Evolutionary conservation across 2,329 filamentous ascomycete species (phyloP), one percentile per base, ranked within the genome.

Genomic region (Sclerotinia glacialis): DNA sequence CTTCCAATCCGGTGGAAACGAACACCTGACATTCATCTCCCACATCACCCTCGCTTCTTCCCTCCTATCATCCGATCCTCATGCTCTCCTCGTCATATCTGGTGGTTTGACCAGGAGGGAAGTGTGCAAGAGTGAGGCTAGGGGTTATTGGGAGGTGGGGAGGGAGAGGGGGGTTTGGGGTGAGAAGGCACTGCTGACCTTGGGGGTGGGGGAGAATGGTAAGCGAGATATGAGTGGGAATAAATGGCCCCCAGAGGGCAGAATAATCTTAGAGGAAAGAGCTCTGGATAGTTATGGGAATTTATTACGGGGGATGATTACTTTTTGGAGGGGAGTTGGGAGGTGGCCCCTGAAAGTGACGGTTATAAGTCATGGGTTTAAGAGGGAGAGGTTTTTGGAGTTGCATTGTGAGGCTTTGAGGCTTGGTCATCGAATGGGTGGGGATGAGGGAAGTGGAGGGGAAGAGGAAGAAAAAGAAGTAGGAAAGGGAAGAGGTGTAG

Each of bases 271-370:
- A 2, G 93, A 97, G 74, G 83, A 88, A 11, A 82, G 85, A 65
- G 92, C 93, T 0, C 86, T 94, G 1, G 93, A 97, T 77, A 94
- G 90, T 1, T 94, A 92, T 74, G 89, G 93, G 75, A 97, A 97
- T 75, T 79, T 97, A 6, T 78, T 96, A 21, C 93, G 93, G 76
- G 89, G 89, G 16, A 80, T 96, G 3, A 14, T 75, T 1, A 16
- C 44, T 2, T 76, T 75, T 64, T 70, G 69, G 68, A 69, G 66
- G 52, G 49, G 78, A 0, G 65, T 79, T 1, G 72, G 76, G 8
- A 44, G 44, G 12, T 92, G 88, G 82, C 89, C 89, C 0, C 61
- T 64, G 1, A 78, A 77, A 6, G 74, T 92, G 21, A 89, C 85
- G 23, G 80, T 92, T 26, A 80, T 92, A 50, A 89, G 87, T 71